These are phyloP conservation scores for Phytophthora agathidicida DNA, from an alignment of 352 stramenopile genomes.

Conservation along the genomic window DNA sequence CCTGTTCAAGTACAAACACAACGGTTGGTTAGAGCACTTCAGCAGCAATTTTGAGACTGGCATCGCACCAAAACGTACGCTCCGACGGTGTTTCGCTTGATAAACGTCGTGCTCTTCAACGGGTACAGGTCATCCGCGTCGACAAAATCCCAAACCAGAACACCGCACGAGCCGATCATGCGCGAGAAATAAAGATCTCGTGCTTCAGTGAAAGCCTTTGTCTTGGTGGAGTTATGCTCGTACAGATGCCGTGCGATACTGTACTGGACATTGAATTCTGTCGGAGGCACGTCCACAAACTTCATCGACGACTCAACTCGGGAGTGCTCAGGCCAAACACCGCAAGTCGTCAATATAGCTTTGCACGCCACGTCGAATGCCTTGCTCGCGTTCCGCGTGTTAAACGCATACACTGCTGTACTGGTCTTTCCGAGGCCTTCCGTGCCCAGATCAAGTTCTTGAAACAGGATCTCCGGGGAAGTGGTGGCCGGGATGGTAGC, in stretches of 20 bases:
- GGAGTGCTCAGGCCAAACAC: conserved; percentile 38
- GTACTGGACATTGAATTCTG: conserved; percentile 33
- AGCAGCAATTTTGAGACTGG: background rate
- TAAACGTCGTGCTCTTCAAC: conserved; percentile 22
- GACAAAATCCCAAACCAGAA: conserved; percentile 53
- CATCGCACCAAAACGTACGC: conserved; percentile 33
- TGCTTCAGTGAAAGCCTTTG: conserved; percentile 26
- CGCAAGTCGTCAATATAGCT: conserved; percentile 28
- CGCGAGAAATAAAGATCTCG: conserved; percentile 37
- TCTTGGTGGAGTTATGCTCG: conserved; percentile 19
- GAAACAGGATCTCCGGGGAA: conserved; percentile 40
- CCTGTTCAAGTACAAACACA: background rate
- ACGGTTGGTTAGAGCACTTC: background rate
- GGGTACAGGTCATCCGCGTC: conserved; percentile 47
- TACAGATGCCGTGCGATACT: conserved; percentile 29
- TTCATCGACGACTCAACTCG: conserved; percentile 23
- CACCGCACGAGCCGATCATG: conserved; percentile 29
- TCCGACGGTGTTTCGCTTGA: conserved; percentile 41
- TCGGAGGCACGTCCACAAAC: conserved; percentile 24
- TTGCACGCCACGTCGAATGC: conserved; percentile 33
- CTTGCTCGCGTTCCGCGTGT: conserved; percentile 29
- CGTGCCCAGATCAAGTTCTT: conserved; percentile 28
- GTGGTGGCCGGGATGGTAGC: conserved; percentile 27
- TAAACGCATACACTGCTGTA: conserved; percentile 43
- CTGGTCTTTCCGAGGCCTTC: conserved; percentile 39